A percentile compares a stretch with the other conserved stretches of the same genome.
Evolutionary conservation across 441 rosid species (phyloP).

Genomic region (Gossypium davidsonii): DNA sequence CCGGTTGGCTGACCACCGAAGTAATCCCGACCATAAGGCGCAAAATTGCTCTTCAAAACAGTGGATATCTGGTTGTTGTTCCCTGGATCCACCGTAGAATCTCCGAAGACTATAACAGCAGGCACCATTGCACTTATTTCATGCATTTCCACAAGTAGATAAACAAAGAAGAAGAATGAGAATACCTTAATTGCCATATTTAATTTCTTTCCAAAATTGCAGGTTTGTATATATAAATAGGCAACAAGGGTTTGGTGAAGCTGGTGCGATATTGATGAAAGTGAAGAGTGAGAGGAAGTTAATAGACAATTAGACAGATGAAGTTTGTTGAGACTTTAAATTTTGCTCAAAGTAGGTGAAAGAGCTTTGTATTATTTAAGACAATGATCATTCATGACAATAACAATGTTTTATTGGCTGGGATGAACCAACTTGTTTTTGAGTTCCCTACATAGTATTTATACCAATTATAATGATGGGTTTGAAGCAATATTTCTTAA

Average conservation of each 20-base stretch:
- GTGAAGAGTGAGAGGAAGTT: neutral
- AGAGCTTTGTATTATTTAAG: neutral
- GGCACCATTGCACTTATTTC: constrained; percentile 31
- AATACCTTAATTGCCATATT: constrained; percentile 22
- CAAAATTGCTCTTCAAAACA: constrained; percentile 47
- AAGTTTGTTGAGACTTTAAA: constrained; percentile 11
- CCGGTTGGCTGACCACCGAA: constrained; percentile 38
- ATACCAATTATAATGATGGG: neutral
- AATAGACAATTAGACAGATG: neutral
- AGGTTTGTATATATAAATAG: constrained; percentile 4
- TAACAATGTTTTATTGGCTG: neutral
- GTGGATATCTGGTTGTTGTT: constrained; percentile 58
- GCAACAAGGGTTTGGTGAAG: constrained; percentile 22
- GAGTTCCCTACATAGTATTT: neutral
- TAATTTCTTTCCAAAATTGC: neutral
- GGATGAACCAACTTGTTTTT: neutral
- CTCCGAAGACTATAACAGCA: constrained; percentile 52
- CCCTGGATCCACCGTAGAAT: constrained; percentile 55
- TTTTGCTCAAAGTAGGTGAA: neutral
- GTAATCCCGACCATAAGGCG: constrained; percentile 55
- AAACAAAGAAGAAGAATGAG: constrained; percentile 19
- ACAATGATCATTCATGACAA: neutral
- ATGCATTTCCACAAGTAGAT: constrained; percentile 30
- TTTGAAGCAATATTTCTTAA: neutral
- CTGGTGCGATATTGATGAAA: constrained; percentile 21